Evolutionary conservation across 305 asterid species (phyloP).

Genomic region (Fraxinus nigra): DNA sequence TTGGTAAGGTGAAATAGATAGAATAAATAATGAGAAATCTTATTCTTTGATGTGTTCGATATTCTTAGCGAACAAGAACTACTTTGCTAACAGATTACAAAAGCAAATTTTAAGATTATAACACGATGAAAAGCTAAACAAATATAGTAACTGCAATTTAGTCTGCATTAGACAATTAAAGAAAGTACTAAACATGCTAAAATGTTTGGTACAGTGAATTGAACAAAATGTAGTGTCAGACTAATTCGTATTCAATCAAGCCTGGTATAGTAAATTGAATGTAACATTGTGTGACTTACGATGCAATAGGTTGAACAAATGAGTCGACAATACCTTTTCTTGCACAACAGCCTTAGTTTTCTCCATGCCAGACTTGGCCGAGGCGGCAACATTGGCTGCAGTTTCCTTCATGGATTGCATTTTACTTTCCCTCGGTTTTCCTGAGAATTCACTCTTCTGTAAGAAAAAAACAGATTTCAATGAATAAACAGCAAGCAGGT

Average conservation of each 20-base stretch:
- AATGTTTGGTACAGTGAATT: too few species aligned
- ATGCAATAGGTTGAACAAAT: neutral
- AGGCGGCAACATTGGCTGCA: constrained; percentile 48
- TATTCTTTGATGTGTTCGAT: neutral
- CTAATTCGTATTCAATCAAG: neutral
- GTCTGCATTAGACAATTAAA: too few species aligned
- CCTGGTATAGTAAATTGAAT: neutral
- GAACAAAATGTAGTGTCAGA: too few species aligned
- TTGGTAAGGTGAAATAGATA: neutral
- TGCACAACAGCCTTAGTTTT: constrained; percentile 49
- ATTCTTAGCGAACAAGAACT: neutral
- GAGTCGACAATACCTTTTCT: constrained; percentile 38
- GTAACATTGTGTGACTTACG: neutral
- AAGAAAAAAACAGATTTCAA: neutral
- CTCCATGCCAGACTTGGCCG: constrained; percentile 50
- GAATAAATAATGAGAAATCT: too few species aligned
- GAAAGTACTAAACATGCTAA: too few species aligned
- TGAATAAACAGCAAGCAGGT: neutral
- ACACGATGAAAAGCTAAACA: neutral
- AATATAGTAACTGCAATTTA: too few species aligned
- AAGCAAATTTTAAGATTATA: neutral
- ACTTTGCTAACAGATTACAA: neutral
- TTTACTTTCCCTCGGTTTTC: neutral
- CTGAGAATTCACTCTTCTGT: neutral
- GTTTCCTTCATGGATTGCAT: constrained; percentile 58